phyloP scores from a whole-genome alignment of 148 eudicot genomes.

The Camellia japonica region DNA sequence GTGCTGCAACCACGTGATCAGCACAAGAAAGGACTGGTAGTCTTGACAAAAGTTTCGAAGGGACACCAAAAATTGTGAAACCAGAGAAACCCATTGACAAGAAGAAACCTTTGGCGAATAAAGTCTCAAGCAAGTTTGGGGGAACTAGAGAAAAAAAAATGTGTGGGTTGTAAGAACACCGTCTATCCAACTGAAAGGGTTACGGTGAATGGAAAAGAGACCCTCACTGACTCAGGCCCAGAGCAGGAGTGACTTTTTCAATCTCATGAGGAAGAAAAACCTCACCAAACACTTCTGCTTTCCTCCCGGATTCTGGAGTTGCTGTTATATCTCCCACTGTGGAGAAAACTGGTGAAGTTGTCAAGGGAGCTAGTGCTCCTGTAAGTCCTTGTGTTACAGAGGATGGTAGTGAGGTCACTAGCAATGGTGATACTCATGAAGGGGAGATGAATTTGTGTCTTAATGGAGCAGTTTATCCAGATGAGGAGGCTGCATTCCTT shows the following conservation, averaged over 20 bases:
- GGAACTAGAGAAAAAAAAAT: too few relatives aligned
- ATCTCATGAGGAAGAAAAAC: constrained; percentile 75
- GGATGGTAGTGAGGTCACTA: constrained; percentile 33
- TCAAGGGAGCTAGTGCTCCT: constrained; percentile 25
- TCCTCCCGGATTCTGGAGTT: constrained; percentile 28
- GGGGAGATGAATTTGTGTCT: constrained; percentile 34
- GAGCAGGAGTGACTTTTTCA: constrained; percentile 82
- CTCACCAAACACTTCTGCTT: constrained; percentile 29
- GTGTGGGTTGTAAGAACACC: too few relatives aligned
- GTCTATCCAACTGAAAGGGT: too few relatives aligned
- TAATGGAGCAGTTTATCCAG: constrained; percentile 37
- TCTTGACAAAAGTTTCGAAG: too few relatives aligned
- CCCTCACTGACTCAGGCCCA: constrained; percentile 51
- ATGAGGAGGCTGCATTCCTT: constrained; percentile 75
- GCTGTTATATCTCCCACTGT: constrained; percentile 27
- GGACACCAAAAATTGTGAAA: too few relatives aligned
- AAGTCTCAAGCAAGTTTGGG: too few relatives aligned
- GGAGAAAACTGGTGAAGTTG: constrained; percentile 37
- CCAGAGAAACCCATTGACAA: too few relatives aligned
- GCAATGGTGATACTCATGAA: constrained; percentile 42
- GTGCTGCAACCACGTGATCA: too few relatives aligned
- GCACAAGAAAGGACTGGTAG: too few relatives aligned
- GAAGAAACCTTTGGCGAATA: too few relatives aligned
- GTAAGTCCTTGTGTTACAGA: constrained; percentile 24
- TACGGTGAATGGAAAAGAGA: constrained; percentile 75